Percentiles rank a stretch among this genome's conserved stretches.
These are phyloP conservation scores for Exophiala spinifera DNA, from an alignment of 2,329 filamentous ascomycete genomes.

Conservation along the genomic window DNA sequence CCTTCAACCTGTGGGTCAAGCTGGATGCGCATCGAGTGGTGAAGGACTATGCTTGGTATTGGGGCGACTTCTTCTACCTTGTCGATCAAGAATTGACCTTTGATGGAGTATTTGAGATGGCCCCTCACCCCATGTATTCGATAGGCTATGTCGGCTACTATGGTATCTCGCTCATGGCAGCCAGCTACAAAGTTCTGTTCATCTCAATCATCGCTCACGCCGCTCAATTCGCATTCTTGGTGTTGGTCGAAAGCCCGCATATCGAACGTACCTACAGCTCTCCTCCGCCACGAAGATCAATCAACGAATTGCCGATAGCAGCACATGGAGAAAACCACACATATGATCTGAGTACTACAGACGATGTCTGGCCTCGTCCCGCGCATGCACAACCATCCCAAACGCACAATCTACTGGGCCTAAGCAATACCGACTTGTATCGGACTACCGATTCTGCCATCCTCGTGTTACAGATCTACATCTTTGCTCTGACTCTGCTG, in stretches of 20 bases:
- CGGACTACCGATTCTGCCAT: conserved; percentile 80
- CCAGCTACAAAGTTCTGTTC: conserved; percentile 94
- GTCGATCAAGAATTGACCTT: conserved; percentile 97
- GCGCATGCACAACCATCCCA: conserved; percentile 56
- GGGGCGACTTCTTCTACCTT: conserved; percentile 99
- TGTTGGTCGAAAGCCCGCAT: conserved; percentile 90
- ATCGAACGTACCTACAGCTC: conserved; percentile 98
- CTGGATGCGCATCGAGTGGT: conserved; percentile 95
- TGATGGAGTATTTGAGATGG: conserved; percentile 98
- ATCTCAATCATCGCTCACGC: conserved; percentile 94
- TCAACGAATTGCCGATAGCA: conserved; percentile 38
- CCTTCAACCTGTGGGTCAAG: conserved; percentile 98
- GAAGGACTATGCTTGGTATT: conserved; percentile 99
- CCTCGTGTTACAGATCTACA: conserved; percentile 71
- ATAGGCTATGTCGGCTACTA: conserved; percentile 98
- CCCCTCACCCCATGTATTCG: conserved; percentile 97
- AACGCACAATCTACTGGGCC: conserved; percentile 79
- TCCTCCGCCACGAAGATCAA: conserved; percentile 59
- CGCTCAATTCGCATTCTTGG: conserved; percentile 89
- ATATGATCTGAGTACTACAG: conserved; percentile 37
- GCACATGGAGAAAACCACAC: conserved; percentile 34
- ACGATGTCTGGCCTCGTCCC: conserved; percentile 18
- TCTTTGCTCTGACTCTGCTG: conserved; percentile 68
- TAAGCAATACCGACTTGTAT: conserved; percentile 82
- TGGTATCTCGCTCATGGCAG: conserved; percentile 95